Conservation (phyloP, 179 eudicot genomes). For the Carnegiea gigantea region DNA sequence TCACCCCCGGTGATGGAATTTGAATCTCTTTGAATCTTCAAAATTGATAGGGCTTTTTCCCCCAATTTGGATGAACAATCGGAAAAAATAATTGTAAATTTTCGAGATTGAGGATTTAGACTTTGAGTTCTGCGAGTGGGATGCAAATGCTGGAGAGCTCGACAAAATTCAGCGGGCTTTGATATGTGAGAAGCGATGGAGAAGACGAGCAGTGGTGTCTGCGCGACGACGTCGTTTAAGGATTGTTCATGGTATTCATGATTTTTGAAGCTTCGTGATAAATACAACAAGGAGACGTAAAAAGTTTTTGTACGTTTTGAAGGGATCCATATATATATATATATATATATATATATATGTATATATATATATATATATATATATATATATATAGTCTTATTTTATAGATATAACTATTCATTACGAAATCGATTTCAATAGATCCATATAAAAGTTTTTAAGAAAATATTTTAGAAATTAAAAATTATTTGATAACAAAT, state of each 20-base stretch:
- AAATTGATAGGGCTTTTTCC: not conserved
- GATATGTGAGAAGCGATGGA: slow-evolving; percentile 14
- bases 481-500: too few relatives aligned
- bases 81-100: not conserved
- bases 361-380: too few relatives aligned
- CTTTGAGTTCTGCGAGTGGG: not conserved
- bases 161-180: not conserved
- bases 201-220: not conserved
- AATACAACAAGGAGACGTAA: too few relatives aligned
- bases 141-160: not conserved
- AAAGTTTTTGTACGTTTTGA: too few relatives aligned
- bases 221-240: slow-evolving; percentile 13
- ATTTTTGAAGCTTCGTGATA: too few relatives aligned
- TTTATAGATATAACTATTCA: too few relatives aligned
- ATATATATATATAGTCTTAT: too few relatives aligned
- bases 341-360: too few relatives aligned
- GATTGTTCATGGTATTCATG: not conserved
- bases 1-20: not conserved
- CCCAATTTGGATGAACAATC: not conserved
- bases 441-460: too few relatives aligned
- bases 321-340: too few relatives aligned
- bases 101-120: not conserved
- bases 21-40: not conserved
- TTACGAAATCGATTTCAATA: too few relatives aligned
- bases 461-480: too few relatives aligned